Evolutionary conservation across 2,329 filamentous ascomycete species (phyloP), one percentile per base, ranked within the genome.

Genomic region (Ceratocystis smalleyi): DNA sequence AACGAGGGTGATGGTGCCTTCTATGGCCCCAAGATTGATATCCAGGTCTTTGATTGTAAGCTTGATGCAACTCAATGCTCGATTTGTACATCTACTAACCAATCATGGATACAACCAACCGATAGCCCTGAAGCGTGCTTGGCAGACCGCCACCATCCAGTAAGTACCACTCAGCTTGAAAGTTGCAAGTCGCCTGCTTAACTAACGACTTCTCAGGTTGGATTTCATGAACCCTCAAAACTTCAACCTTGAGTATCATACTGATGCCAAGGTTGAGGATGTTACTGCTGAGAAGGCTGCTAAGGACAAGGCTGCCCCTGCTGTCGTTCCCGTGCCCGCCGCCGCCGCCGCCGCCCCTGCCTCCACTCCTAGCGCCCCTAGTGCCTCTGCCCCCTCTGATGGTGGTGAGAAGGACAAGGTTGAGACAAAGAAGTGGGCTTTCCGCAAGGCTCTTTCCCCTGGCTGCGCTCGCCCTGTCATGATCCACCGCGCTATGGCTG

Each of bases 21-120:
- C 77, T 99, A 99, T 74, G 94, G 94, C 1, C 94, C 94, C 62
- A 99, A 99, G 83, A 96, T 97, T 70, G 94, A 99, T 71, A 94
- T 99, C 72, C 95, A 89, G 67, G 91, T 99, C 71, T 86, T 68
- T 60, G 67, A 68, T 54, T 68, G 65, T 64, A 60, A 59, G 62
- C 27, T 32, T 15, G 19, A 1, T 45, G 2, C 54, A 17, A 22
- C 15, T 40, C 6, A 19, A 5, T 61, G 91, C 32, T 62, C 35
- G 10, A 6, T 35, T 19, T 22, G 3, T 43, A 10, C 43, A 55
- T 24, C 5, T 19, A 47, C 49, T 59, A 60, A 63, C 57, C 3
- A 60, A 63, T 43, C 1, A n/a, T 32, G n/a, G 5, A 47, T 22
- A 17, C 47, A 43, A 40, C 6, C 19, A 54, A 62, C 2, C 17